Percentiles rank a stretch among this genome's conserved stretches.
phyloP scores from a whole-genome alignment of 2,329 filamentous ascomycete genomes.

The Emericellopsis cladophorae region DNA sequence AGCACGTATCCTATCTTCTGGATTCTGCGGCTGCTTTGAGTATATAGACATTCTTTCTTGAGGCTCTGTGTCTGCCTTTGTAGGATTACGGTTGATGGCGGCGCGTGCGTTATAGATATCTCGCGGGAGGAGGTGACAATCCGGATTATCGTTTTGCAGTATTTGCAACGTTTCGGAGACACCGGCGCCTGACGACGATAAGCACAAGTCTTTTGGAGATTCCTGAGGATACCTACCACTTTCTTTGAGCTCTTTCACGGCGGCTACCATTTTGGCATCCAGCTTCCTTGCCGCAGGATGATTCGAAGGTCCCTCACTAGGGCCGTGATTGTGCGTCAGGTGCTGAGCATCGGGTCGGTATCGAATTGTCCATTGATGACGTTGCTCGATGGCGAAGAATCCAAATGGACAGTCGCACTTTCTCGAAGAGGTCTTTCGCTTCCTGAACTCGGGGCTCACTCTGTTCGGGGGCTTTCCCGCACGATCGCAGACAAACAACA shows the following conservation, averaged over 20 bases:
- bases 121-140: slow-evolving; percentile 48
- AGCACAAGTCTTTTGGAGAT: slow-evolving; percentile 9
- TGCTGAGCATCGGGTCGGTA: slow-evolving; percentile 48
- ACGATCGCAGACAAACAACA: slow-evolving; percentile 54
- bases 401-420: slow-evolving; percentile 58
- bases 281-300: slow-evolving; percentile 54
- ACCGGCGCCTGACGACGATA: slow-evolving; percentile 40
- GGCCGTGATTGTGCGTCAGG: slow-evolving; percentile 50
- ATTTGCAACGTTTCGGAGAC: slow-evolving; percentile 56
- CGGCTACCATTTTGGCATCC: slow-evolving; percentile 55
- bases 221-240: slow-evolving; percentile 35
- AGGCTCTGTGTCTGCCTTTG: slow-evolving; percentile 44
- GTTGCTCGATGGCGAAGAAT: slow-evolving; percentile 57
- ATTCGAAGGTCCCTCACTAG: slow-evolving; percentile 53
- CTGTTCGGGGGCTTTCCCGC: slow-evolving; percentile 49
- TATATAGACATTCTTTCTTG: slow-evolving; percentile 51
- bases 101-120: slow-evolving; percentile 58
- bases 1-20: slow-evolving; percentile 50
- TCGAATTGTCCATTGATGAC: slow-evolving; percentile 54
- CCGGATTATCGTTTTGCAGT: slow-evolving; percentile 49
- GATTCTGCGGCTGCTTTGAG: slow-evolving; percentile 49
- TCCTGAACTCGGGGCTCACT: slow-evolving; percentile 51
- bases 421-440: slow-evolving; percentile 54
- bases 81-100: slow-evolving; percentile 52
- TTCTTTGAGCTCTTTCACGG: slow-evolving; percentile 53